Evolutionary conservation across 2,329 filamentous ascomycete genomes (phyloP), one percentile per base, ranked within the genome.

Genomic region (Diplodia sapinea): DNA sequence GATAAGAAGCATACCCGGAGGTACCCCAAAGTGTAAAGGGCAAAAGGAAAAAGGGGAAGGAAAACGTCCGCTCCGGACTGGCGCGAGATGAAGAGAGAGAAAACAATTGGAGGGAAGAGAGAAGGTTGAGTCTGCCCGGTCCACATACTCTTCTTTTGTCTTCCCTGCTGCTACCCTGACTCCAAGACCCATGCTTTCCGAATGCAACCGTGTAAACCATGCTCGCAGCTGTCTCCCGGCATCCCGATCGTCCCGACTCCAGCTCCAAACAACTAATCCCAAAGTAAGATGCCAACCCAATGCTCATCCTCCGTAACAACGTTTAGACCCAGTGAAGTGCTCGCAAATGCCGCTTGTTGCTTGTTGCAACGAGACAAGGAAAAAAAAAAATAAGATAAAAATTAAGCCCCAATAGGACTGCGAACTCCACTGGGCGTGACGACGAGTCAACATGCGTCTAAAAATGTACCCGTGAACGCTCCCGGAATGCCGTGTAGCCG

Each of bases 121-220:
- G 17, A 55, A 29, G 33, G 43, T 55, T 26, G 50, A 47, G 61
- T 47, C 47, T 51, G 43, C 47, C 61, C 47, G 33, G 20, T 43
- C 56, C 56, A 20, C 40, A 26, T 61, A n/a, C 47, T 51, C 59
- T 38, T 63, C 26, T 63, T 51, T 51, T 51, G 47, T 51, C 49
- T 26, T 26, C 59, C 43, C 59, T 51, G 59, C 59, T 36, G 29
- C 29, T 36, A 49, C 6, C 59, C 43, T 20, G 47, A 63, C 59
- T 63, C 59, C 59, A 13, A 38, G 29, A 62, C 26, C 40, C 57
- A 62, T 62, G 57, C 40, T 49, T 59, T 61, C 56, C 56, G 40
- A 49, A 61, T 43, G 20, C 23, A 62, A 13, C 8, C 17, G 33
- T 63, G 56, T 43, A 20, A 49, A 26, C 56, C 40, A 61, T 49